These are phyloP conservation scores for Starmerella bombicola DNA, from an alignment of 805 yeast species.

Conservation along the genomic window DNA sequence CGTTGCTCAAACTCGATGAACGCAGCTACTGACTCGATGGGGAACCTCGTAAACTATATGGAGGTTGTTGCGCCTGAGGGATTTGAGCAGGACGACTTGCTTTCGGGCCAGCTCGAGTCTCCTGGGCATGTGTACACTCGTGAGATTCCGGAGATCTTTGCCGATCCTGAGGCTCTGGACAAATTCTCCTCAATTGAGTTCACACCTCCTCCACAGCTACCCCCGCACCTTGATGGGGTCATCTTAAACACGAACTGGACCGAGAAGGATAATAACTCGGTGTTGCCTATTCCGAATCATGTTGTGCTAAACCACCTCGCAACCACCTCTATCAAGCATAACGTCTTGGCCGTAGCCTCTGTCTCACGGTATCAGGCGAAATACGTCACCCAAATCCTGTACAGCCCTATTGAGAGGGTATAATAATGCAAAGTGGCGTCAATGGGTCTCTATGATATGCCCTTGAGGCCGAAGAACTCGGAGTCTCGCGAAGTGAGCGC, in stretches of 20 bases:
- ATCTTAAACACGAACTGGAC: slow-evolving; percentile 61
- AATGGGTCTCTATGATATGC: background rate
- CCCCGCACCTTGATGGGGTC: slow-evolving; percentile 92
- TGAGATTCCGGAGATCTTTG: slow-evolving; percentile 34
- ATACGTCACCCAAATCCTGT: slow-evolving; percentile 82
- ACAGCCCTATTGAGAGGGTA: slow-evolving; percentile 59
- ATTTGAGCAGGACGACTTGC: slow-evolving; percentile 8
- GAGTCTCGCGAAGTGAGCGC: too few species aligned
- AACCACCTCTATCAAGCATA: slow-evolving; percentile 89
- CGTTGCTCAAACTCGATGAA: slow-evolving; percentile 78
- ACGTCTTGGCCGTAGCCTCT: slow-evolving; percentile 84
- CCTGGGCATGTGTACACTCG: slow-evolving; percentile 33
- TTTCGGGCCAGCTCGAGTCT: slow-evolving; percentile 1
- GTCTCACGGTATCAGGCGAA: slow-evolving; percentile 84
- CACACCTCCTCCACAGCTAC: slow-evolving; percentile 87
- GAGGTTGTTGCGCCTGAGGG: slow-evolving; percentile 25
- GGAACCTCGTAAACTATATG: slow-evolving; percentile 84
- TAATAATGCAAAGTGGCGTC: too few species aligned
- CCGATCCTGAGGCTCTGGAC: slow-evolving; percentile 35
- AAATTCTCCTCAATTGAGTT: slow-evolving; percentile 31
- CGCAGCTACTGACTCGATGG: slow-evolving; percentile 96
- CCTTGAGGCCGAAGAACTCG: background rate
- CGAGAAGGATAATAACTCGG: slow-evolving; percentile 78
- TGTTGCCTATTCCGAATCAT: slow-evolving; percentile 86
- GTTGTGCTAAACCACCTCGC: slow-evolving; percentile 89